These are phyloP conservation scores for Aspergillus clavatus DNA, from an alignment of 2,329 filamentous ascomycete genomes.

Conservation along the genomic window DNA sequence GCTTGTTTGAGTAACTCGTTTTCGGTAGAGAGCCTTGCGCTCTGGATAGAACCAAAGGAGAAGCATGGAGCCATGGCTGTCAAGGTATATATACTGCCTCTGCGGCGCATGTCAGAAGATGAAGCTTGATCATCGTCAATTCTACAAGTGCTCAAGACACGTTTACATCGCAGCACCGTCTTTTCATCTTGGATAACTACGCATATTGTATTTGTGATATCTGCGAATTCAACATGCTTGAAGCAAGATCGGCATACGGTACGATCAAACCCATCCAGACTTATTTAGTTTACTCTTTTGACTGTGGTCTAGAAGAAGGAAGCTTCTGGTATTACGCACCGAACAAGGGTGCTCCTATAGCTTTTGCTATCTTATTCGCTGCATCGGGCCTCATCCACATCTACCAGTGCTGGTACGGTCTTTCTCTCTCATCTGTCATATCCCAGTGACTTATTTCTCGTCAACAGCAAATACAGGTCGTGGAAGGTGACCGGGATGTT, in stretches of 20 bases:
- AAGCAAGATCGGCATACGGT: slow-evolving; percentile 26
- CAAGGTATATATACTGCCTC: neutral
- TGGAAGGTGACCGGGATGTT: slow-evolving; percentile 41
- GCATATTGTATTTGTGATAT: no score
- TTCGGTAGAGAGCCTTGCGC: slow-evolving; percentile 14
- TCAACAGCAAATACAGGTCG: slow-evolving; percentile 34
- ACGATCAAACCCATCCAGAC: slow-evolving; percentile 4
- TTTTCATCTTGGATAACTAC: no score
- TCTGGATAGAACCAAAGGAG: neutral
- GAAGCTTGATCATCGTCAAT: no score
- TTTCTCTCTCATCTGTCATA: neutral
- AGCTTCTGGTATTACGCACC: slow-evolving; percentile 41
- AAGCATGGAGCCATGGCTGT: neutral
- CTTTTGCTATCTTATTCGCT: slow-evolving; percentile 38
- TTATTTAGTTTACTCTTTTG: neutral
- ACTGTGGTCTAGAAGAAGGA: slow-evolving; percentile 24
- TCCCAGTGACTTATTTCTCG: slow-evolving; percentile 3
- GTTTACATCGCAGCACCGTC: no score
- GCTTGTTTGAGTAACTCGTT: slow-evolving; percentile 17
- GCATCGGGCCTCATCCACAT: slow-evolving; percentile 35
- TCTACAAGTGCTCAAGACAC: no score
- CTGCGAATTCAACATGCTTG: no score
- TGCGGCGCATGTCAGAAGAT: neutral
- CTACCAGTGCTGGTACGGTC: slow-evolving; percentile 35
- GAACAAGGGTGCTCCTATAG: slow-evolving; percentile 39